Evolutionary conservation across 1,284 basidiomycete species (phyloP).

Genomic region (Cutaneotrichosporon sp.): DNA sequence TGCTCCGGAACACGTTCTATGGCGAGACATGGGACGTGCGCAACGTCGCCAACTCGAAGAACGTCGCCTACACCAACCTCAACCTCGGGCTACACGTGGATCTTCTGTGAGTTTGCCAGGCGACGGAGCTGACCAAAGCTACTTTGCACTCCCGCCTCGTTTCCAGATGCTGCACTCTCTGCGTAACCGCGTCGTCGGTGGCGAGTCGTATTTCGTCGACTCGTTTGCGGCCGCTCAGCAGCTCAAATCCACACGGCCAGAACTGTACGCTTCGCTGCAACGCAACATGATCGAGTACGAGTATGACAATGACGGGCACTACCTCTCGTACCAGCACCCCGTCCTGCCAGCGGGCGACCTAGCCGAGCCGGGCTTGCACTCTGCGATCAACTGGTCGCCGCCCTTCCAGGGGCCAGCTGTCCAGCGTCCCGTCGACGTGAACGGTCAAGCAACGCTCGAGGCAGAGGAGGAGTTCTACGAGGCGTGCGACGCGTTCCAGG

Average conservation of each 20-base stretch:
- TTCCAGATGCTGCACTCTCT: conserved; percentile 91
- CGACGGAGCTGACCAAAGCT: conserved; percentile 57
- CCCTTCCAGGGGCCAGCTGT: conserved; percentile 75
- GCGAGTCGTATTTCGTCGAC: conserved; percentile 86
- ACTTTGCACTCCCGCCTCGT: conserved; percentile 79
- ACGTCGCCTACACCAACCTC: conserved; percentile 93
- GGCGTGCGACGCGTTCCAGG: conserved; percentile 67
- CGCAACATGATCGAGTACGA: conserved; percentile 73
- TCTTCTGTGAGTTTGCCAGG: conserved; percentile 64
- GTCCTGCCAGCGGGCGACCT: conserved; percentile 61
- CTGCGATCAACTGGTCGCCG: conserved; percentile 84
- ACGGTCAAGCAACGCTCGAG: conserved; percentile 13
- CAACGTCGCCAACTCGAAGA: conserved; percentile 67
- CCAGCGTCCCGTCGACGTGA: conserved; percentile 11
- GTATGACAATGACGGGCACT: conserved; percentile 87
- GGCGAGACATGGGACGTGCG: conserved; percentile 88
- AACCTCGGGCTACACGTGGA: conserved; percentile 91
- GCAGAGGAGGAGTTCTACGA: conserved; percentile 60
- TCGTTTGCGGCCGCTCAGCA: conserved; percentile 65
- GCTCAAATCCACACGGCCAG: conserved; percentile 18
- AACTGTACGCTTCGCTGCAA: conserved; percentile 60
- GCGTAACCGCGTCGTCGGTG: conserved; percentile 75
- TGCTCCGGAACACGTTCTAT: conserved; percentile 85
- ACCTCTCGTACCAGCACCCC: conserved; percentile 73
- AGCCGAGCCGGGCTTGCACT: conserved; percentile 19